Evolutionary conservation across 306 rosid species (phyloP).

Genomic region (Sesbania bispinosa): DNA sequence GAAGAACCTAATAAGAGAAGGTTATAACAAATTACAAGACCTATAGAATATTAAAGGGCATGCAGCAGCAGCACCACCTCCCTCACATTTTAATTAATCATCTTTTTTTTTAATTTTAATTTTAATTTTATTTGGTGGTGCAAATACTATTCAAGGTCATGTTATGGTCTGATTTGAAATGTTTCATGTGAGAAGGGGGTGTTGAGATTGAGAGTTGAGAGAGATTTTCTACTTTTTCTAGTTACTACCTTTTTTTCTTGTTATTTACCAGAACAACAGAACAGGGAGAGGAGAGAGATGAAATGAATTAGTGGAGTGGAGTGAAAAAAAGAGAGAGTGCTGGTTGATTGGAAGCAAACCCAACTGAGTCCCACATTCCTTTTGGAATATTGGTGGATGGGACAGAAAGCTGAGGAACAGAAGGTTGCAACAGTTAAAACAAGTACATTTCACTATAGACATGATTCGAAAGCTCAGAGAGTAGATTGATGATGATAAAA

Average conservation of each 20-base stretch:
- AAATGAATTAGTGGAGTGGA: conserved; percentile 9
- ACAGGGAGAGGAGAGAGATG: conserved; percentile 10
- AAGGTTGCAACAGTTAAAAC: conserved; percentile 67
- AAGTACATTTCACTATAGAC: conserved; percentile 67
- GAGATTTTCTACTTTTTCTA: conserved; percentile 12
- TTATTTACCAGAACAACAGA: conserved; percentile 47
- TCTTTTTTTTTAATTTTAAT: too few species aligned
- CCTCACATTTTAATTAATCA: too few species aligned
- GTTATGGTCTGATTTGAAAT: not conserved
- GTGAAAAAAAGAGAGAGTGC: conserved; percentile 27
- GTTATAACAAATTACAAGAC: conserved; percentile 47
- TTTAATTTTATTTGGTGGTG: conserved; percentile 15
- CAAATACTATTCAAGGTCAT: conserved; percentile 28
- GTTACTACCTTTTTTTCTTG: conserved; percentile 22
- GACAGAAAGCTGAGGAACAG: conserved; percentile 99
- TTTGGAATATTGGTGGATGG: conserved; percentile 89
- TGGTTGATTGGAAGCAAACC: conserved; percentile 61
- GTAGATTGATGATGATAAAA: conserved; percentile 49
- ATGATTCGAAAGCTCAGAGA: conserved; percentile 57
- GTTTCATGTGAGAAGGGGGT: conserved; percentile 18
- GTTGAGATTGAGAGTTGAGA: too few species aligned
- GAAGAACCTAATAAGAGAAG: conserved; percentile 46
- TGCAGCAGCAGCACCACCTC: too few species aligned
- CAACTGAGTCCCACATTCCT: conserved; percentile 67
- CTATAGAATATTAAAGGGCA: too few species aligned